Evolutionary conservation across 345 rosid genomes (phyloP).

Genomic region (Carallia brachiata): DNA sequence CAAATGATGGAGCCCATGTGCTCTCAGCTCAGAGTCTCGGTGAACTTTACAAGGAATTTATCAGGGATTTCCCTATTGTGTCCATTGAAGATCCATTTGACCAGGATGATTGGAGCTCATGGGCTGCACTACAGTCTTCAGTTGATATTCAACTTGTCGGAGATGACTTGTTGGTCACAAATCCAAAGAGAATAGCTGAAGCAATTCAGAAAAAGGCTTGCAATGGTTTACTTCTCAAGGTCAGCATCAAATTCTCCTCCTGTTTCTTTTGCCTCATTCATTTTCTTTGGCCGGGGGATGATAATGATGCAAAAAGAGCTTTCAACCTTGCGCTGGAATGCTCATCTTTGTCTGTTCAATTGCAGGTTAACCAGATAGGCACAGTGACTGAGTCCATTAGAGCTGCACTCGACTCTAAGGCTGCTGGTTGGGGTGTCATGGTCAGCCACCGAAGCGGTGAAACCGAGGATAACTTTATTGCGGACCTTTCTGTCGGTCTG

Average conservation of each 20-base stretch:
- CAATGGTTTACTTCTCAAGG: slow-evolving; percentile 91
- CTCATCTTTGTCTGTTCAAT: not conserved
- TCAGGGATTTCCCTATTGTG: slow-evolving; percentile 85
- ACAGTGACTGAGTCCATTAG: slow-evolving; percentile 90
- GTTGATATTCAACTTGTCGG: slow-evolving; percentile 91
- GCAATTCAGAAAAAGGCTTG: slow-evolving; percentile 88
- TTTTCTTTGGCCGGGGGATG: not conserved
- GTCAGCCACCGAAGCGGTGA: slow-evolving; percentile 98
- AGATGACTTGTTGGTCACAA: slow-evolving; percentile 95
- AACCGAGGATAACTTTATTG: slow-evolving; percentile 95
- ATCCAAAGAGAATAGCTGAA: slow-evolving; percentile 91
- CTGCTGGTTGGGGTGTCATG: slow-evolving; percentile 99
- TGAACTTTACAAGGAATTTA: slow-evolving; percentile 78
- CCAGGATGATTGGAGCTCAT: slow-evolving; percentile 97
- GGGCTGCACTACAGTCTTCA: slow-evolving; percentile 83
- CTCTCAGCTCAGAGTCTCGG: slow-evolving; percentile 75
- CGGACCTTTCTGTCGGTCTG: slow-evolving; percentile 94
- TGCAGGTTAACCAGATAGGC: slow-evolving; percentile 97
- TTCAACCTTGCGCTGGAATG: not conserved
- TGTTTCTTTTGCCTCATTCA: slow-evolving; percentile 2
- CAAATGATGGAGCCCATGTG: slow-evolving; percentile 83
- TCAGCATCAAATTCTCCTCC: slow-evolving; percentile 14
- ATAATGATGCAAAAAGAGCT: not conserved
- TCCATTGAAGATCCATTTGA: slow-evolving; percentile 98
- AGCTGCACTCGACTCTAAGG: slow-evolving; percentile 95